These are phyloP conservation scores for Epithemia pelagica DNA, from an alignment of 108 stramenopile genomes.

Conservation along the genomic window DNA sequence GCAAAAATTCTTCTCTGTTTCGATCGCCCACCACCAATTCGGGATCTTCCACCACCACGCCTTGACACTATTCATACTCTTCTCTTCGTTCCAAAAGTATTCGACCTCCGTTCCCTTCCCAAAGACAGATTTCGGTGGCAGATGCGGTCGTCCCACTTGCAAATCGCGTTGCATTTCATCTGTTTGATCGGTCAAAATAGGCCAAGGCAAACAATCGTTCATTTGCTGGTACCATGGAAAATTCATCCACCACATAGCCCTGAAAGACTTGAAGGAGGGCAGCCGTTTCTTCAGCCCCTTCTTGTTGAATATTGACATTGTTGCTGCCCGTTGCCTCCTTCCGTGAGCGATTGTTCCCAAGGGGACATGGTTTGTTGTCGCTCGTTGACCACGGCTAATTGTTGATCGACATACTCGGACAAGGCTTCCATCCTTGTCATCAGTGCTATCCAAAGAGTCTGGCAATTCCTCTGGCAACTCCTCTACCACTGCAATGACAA, in stretches of 20 bases:
- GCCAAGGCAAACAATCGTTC: conserved; percentile 52
- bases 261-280: conserved; percentile 58
- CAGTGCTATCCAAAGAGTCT: too few species aligned
- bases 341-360: conserved; percentile 66
- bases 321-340: conserved; percentile 13
- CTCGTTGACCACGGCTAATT: conserved; percentile 26
- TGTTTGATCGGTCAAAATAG: conserved; percentile 46
- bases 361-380: conserved; percentile 36
- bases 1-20: conserved; percentile 7
- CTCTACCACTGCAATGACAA: too few species aligned
- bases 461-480: too few species aligned
- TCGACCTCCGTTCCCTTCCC: conserved; percentile 53
- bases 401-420: conserved; percentile 29
- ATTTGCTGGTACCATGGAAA: conserved; percentile 30
- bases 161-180: conserved; percentile 36
- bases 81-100: conserved; percentile 82
- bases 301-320: conserved; percentile 12
- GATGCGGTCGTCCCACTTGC: conserved; percentile 59
- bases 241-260: conserved; percentile 42
- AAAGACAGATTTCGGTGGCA: conserved; percentile 52
- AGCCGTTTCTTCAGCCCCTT: conserved; percentile 59
- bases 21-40: conserved; percentile 56
- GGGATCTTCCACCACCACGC: conserved; percentile 67
- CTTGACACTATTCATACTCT: conserved; percentile 65
- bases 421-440: conserved; percentile 32